Evolutionary conservation across 2,329 filamentous ascomycete genomes (phyloP).

Genomic region (Orbilia oligospora): DNA sequence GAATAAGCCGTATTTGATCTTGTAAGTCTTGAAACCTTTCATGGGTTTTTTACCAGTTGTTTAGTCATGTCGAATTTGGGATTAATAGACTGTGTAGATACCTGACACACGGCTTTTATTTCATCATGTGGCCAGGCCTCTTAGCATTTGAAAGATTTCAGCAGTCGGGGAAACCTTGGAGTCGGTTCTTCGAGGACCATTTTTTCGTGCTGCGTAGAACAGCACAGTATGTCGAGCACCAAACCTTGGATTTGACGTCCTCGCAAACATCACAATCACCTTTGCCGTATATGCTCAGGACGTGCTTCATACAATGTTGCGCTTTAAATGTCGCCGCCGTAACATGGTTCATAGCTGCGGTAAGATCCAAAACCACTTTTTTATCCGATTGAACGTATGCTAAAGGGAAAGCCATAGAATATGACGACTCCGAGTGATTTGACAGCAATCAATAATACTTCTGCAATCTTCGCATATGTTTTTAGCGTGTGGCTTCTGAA

Average conservation of each 20-base stretch:
- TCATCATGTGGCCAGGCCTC: conserved; percentile 52
- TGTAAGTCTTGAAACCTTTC: conserved; percentile 21
- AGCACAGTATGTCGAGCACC: conserved; percentile 51
- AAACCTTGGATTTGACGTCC: conserved; percentile 47
- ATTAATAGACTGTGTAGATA: conserved; percentile 24
- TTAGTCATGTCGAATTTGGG: not conserved
- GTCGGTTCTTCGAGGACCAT: conserved; percentile 55
- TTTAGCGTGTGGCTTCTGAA: conserved; percentile 59
- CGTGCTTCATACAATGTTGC: conserved; percentile 58
- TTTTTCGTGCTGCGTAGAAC: conserved; percentile 44
- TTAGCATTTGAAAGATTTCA: conserved; percentile 35
- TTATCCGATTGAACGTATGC: not conserved
- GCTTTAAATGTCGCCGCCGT: conserved; percentile 48
- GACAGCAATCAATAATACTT: conserved; percentile 57
- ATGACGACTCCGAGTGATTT: conserved; percentile 58
- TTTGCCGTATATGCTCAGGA: conserved; percentile 43
- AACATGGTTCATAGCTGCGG: conserved; percentile 55
- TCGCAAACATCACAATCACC: conserved; percentile 39
- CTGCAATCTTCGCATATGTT: conserved; percentile 56
- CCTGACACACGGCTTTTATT: conserved; percentile 49
- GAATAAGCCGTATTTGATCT: conserved; percentile 54
- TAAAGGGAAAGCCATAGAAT: conserved; percentile 30
- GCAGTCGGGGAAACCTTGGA: conserved; percentile 44
- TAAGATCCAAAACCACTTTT: conserved; percentile 2
- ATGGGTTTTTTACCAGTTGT: not conserved